These are phyloP conservation scores for Suillus cothurnatus DNA, from an alignment of 768 basidiomycete genomes.

Conservation along the genomic window DNA sequence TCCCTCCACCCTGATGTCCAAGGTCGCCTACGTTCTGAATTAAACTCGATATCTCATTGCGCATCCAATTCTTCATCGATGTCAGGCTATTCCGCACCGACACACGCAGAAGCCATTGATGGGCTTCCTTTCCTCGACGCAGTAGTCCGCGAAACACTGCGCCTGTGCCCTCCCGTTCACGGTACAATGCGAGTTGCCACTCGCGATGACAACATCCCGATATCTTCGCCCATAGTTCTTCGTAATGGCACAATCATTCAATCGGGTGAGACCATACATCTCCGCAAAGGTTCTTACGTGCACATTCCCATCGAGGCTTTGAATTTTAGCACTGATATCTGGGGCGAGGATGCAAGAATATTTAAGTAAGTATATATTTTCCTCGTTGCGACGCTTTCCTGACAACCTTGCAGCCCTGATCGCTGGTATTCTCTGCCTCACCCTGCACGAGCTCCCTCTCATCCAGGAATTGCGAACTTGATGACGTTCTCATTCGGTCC, in stretches of 20 bases:
- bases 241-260: constrained; percentile 40
- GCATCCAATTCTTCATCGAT: constrained; percentile 21
- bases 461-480: constrained; percentile 50
- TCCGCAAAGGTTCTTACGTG: constrained; percentile 56
- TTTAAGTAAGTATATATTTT: constrained; percentile 49
- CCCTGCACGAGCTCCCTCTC: constrained; percentile 34
- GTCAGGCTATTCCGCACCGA: constrained; percentile 26
- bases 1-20: constrained; percentile 57
- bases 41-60: constrained; percentile 21
- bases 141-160: constrained; percentile 58
- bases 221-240: constrained; percentile 46
- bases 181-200: constrained; percentile 59
- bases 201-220: constrained; percentile 53
- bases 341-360: constrained; percentile 52
- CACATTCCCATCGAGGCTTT: constrained; percentile 62
- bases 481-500: constrained; percentile 59
- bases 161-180: constrained; percentile 58
- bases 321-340: constrained; percentile 52
- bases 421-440: constrained; percentile 50
- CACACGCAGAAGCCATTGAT: constrained; percentile 33
- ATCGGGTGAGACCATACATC: constrained; percentile 41
- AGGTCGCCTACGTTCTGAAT: constrained; percentile 55
- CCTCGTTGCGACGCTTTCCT: neutral
- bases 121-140: constrained; percentile 54
- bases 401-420: constrained; percentile 43